Percentiles rank a stretch among this genome's conserved stretches.
Conservation (phyloP, 176 grass and related monocot genomes). For the Raddia guianensis region DNA sequence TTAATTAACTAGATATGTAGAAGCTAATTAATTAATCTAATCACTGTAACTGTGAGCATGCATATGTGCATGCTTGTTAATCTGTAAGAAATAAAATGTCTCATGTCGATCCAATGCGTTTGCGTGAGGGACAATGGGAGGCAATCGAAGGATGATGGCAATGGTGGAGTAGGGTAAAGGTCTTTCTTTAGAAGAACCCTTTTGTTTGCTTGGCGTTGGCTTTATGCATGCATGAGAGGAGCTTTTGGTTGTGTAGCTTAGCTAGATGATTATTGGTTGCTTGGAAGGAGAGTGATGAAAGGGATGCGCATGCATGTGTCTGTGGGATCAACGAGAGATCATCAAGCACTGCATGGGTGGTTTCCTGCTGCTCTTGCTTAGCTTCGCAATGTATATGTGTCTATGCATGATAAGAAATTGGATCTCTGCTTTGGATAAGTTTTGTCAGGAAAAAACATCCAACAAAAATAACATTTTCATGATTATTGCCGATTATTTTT, state of each 20-base stretch:
- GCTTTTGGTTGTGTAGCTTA: not conserved
- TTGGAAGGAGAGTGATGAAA: conserved; percentile 20
- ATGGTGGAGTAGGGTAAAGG: conserved; percentile 28
- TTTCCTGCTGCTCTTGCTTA: conserved; percentile 17
- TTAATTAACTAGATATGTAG: not conserved
- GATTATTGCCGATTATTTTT: no score
- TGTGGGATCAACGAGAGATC: not conserved
- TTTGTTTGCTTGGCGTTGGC: conserved; percentile 11
- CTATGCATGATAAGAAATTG: no score
- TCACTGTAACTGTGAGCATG: not conserved
- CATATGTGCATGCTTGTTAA: not conserved
- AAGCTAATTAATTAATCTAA: not conserved
- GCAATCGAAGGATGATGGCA: not conserved
- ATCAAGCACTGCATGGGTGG: conserved; percentile 5
- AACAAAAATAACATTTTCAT: no score
- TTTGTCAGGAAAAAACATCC: no score
- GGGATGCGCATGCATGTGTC: conserved; percentile 31
- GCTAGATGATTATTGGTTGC: conserved; percentile 33
- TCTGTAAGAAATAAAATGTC: not conserved
- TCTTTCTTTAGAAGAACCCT: conserved; percentile 1
- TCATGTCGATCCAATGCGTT: not conserved
- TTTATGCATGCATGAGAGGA: not conserved
- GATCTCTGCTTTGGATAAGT: no score
- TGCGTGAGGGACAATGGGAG: not conserved
- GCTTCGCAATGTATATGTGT: not conserved